Evolutionary conservation across 108 stramenopile species (phyloP).

Genomic region (Cyclotella cryptica): DNA sequence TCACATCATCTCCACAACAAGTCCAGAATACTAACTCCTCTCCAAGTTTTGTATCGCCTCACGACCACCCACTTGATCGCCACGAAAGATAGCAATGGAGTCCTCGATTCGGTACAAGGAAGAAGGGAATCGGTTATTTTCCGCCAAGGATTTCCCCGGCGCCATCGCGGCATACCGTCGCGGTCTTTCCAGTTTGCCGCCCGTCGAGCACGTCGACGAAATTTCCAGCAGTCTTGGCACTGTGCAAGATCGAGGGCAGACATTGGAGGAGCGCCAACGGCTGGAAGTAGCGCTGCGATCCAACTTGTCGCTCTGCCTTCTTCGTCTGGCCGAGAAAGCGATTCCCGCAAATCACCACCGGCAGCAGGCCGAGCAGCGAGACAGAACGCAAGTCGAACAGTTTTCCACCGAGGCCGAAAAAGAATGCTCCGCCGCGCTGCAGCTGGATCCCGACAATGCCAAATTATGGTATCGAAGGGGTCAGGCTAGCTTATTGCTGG

Average conservation of each 20-base stretch:
- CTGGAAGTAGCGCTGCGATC: constrained; percentile 39
- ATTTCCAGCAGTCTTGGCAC: not conserved
- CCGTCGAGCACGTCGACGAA: not conserved
- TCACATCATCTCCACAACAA: too few relatives aligned
- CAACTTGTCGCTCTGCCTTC: constrained; percentile 28
- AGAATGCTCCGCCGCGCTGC: constrained; percentile 25
- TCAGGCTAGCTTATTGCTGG: constrained; percentile 9
- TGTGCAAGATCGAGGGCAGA: not conserved
- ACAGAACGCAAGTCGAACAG: not conserved
- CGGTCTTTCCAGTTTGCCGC: not conserved
- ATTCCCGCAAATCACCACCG: constrained; percentile 1
- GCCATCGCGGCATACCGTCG: constrained; percentile 20
- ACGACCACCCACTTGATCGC: too few relatives aligned
- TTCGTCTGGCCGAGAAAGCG: constrained; percentile 16
- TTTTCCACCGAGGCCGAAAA: constrained; percentile 1
- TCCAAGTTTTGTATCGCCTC: too few relatives aligned
- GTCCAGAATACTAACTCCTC: too few relatives aligned
- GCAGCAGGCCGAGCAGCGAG: not conserved
- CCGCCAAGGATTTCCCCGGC: constrained; percentile 1
- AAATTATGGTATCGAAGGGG: constrained; percentile 40
- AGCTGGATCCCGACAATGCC: constrained; percentile 26
- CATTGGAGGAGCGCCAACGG: not conserved
- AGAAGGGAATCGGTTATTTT: constrained; percentile 22
- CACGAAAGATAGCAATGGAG: not conserved
- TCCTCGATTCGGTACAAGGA: constrained; percentile 24